Evolutionary conservation across 108 stramenopile species (phyloP), one percentile per base, ranked within the genome.

Genomic region (Pseudonitzschia multistriata): DNA sequence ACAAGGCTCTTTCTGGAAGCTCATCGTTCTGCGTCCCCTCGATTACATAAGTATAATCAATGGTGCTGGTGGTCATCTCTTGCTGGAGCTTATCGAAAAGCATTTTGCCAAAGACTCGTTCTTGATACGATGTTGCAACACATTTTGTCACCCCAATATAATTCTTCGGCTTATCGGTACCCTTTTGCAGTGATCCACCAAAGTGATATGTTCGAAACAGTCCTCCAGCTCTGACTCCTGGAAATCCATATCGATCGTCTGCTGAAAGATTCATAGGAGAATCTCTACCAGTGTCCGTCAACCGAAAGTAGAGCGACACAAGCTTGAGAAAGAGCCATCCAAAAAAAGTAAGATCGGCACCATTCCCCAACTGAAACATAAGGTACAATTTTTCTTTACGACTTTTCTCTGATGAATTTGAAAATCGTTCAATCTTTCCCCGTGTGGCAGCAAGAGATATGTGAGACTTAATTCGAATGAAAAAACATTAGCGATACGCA

Each of bases 321-420:
- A 74, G 57, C 13, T 74, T 70, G 13, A 84, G 53, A 13, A 67
- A 47, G 21, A 77, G 40, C 68, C 73, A 74, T 3, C 67, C 74
- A n/a, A 74, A 33, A 8, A 72, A 71, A 4, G 82, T 76, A 19
- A 72, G 67, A 13, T 36, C 54, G 14, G 67, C n/a, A 0, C 50
- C 56, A 52, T 77, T 78, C 11, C 81, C 79, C 45, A 90, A n/a
- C 56, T 87, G 85, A 13, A 85, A 49, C 49, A 81, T 68, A 13
- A 85, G 25, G 56, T 83, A 65, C 7, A 90, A 49, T 49, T 79
- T 79, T 22, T 70, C 49, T 47, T 84, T 67, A 6, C 86, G 81
- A 35, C 62, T 70, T 39, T 76, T 39, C 21, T 73, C 50, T 13
- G 49, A 28, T 39, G 77, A 72, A 24, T 61, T 54, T 4, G 61